Evolutionary conservation across 1,284 basidiomycete genomes (phyloP).

Genomic region (Trichosporon coremiiforme): DNA sequence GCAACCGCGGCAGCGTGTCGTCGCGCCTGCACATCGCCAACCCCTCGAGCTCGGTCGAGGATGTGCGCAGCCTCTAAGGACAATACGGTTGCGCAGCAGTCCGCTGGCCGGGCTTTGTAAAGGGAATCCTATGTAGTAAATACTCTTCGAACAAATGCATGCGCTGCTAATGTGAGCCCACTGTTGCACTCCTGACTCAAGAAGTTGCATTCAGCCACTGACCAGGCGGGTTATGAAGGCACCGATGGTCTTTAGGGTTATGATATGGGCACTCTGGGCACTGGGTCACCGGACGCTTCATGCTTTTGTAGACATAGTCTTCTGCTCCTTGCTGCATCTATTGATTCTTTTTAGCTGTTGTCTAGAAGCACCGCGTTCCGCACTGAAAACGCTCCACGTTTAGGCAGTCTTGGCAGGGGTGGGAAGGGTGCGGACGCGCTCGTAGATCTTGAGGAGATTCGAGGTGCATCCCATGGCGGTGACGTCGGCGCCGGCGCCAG

Average conservation of each 20-base stretch:
- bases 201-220: background rate
- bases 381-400: too few species aligned
- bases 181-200: background rate
- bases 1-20: background rate
- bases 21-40: conserved; percentile 20
- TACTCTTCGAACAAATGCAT: background rate
- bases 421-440: conserved; percentile 39
- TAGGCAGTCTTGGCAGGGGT: background rate
- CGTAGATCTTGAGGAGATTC: conserved; percentile 55
- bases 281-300: too few species aligned
- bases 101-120: conserved; percentile 16
- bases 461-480: conserved; percentile 91
- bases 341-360: background rate
- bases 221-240: too few species aligned
- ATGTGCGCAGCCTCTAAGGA: conserved; percentile 17
- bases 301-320: too few species aligned
- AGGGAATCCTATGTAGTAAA: conserved; percentile 4
- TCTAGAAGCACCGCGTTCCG: too few species aligned
- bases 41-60: conserved; percentile 17
- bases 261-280: too few species aligned
- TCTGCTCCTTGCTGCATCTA: too few species aligned
- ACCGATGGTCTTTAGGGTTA: too few species aligned
- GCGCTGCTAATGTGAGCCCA: background rate
- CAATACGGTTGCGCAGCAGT: conserved; percentile 15
- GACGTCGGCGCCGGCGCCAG: conserved; percentile 93